phyloP scores from a whole-genome alignment of 129 eudicot species.

The Helianthus annuus region DNA sequence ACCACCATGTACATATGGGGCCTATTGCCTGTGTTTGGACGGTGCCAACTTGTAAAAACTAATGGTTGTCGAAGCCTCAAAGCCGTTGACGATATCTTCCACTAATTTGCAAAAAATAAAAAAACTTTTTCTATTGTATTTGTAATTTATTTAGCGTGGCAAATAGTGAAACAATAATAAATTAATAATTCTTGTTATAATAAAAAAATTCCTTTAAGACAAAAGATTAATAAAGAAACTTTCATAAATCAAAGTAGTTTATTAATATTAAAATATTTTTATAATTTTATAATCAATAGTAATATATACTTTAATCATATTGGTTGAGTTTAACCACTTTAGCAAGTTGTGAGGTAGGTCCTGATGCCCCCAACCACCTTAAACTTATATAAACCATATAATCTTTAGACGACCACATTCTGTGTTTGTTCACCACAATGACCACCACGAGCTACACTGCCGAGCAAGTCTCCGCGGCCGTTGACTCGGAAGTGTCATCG shows the following conservation, averaged over 20 bases:
- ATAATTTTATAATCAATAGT: no score
- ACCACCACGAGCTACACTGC: constrained; percentile 36
- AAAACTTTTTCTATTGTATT: background rate
- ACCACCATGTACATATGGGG: constrained; percentile 13
- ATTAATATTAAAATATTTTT: no score
- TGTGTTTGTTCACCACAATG: constrained; percentile 41
- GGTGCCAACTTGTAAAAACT: constrained; percentile 32
- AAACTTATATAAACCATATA: constrained; percentile 20
- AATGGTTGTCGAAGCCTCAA: constrained; percentile 30
- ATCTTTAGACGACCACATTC: constrained; percentile 13
- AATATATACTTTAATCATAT: no score
- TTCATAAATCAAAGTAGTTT: no score
- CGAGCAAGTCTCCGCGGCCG: constrained; percentile 41
- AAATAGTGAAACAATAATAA: background rate
- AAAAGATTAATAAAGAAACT: no score
- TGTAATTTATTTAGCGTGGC: background rate
- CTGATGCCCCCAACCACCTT: background rate
- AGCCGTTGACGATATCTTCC: background rate
- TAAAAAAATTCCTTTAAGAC: no score
- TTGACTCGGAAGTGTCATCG: constrained; percentile 54
- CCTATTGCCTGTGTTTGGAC: constrained; percentile 25
- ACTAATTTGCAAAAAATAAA: constrained; percentile 1
- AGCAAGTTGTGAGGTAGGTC: constrained; percentile 29
- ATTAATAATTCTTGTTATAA: background rate
- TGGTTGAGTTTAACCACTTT: no score